Evolutionary conservation across 768 basidiomycete species (phyloP).

Genomic region (Suillus sp.): DNA sequence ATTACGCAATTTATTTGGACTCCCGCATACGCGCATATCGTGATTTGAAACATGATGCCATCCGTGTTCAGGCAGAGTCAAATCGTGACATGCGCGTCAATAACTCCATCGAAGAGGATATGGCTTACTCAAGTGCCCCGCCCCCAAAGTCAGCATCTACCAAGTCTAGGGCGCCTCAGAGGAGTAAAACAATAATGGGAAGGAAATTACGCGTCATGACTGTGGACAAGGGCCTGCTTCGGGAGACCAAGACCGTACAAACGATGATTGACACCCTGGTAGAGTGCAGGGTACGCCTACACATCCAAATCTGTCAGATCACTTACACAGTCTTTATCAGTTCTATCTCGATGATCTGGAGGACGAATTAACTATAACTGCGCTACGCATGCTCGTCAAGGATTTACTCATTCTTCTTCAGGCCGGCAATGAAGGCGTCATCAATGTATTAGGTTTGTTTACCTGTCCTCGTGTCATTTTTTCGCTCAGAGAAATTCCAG

Average conservation of each 20-base stretch:
- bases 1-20: conserved; percentile 89
- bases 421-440: conserved; percentile 93
- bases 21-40: conserved; percentile 84
- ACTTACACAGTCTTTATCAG: conserved; percentile 40
- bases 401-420: conserved; percentile 95
- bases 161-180: conserved; percentile 42
- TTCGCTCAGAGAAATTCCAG: conserved; percentile 40
- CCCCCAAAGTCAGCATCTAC: conserved; percentile 36
- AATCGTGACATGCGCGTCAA: conserved; percentile 79
- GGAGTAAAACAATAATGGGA: conserved; percentile 80
- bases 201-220: conserved; percentile 88
- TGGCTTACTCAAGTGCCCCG: conserved; percentile 34
- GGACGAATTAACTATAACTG: conserved; percentile 87
- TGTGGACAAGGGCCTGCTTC: conserved; percentile 92
- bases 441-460: conserved; percentile 70
- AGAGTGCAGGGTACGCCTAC: conserved; percentile 75
- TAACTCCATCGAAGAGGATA: conserved; percentile 67
- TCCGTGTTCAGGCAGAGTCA: conserved; percentile 89
- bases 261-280: conserved; percentile 85
- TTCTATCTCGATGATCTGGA: conserved; percentile 94
- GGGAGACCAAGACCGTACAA: conserved; percentile 92
- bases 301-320: conserved; percentile 2
- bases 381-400: conserved; percentile 92
- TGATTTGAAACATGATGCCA: conserved; percentile 91
- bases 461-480: conserved; percentile 28